phyloP scores from a whole-genome alignment of 2,329 filamentous ascomycete genomes.

The Ophiostoma quercus region DNA sequence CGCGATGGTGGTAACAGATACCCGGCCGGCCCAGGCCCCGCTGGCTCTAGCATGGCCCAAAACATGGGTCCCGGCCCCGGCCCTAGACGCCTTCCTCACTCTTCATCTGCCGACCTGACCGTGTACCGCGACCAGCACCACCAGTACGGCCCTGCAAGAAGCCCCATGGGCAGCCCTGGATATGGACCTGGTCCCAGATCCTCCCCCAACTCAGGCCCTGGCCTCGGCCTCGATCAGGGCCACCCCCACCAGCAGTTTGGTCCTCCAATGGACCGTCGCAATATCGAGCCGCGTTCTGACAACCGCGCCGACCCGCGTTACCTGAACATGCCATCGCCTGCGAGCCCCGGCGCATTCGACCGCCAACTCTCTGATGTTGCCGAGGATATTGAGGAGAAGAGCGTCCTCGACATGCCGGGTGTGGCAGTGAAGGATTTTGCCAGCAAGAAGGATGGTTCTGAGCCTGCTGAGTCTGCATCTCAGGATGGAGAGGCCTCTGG shows the following conservation, averaged over 20 bases:
- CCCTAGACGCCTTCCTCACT: neutral
- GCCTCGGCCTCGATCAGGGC: neutral
- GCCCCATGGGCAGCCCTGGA: constrained; percentile 7
- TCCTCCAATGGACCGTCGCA: neutral
- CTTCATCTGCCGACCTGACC: constrained; percentile 8
- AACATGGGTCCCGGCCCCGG: neutral
- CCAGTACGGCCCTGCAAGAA: constrained; percentile 6
- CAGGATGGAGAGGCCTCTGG: neutral
- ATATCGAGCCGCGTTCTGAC: neutral
- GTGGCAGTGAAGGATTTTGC: constrained; percentile 20
- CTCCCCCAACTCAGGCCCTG: neutral
- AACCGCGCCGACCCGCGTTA: neutral
- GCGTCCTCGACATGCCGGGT: neutral
- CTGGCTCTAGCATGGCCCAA: neutral
- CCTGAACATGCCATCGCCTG: neutral
- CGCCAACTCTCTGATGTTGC: neutral
- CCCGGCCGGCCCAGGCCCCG: neutral
- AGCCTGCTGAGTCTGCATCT: neutral
- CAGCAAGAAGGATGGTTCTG: neutral
- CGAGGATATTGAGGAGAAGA: constrained; percentile 11
- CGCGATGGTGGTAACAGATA: constrained; percentile 4
- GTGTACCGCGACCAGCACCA: constrained; percentile 12
- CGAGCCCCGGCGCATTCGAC: constrained; percentile 11
- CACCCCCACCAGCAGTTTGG: neutral
- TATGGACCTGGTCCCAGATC: neutral